Evolutionary conservation across 352 stramenopile species (phyloP).

Genomic region (Globisporangium megalacanthum): DNA sequence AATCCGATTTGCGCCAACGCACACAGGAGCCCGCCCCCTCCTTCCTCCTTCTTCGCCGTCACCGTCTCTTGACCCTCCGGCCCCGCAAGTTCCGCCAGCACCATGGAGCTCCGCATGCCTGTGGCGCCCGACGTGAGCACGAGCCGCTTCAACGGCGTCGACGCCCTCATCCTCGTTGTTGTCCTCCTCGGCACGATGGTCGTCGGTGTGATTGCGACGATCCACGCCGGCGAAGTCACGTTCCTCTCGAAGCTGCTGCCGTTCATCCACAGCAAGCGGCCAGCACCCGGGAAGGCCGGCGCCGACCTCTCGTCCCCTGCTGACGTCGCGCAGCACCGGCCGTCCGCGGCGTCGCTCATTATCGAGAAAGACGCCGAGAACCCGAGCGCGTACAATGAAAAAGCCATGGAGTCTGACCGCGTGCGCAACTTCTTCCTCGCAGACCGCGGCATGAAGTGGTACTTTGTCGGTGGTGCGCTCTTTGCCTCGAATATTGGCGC

Average conservation of each 20-base stretch:
- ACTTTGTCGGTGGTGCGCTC: conserved; percentile 48
- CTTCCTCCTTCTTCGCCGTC: background rate
- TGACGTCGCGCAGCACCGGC: conserved; percentile 7
- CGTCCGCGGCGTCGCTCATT: conserved; percentile 22
- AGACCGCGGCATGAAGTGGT: conserved; percentile 65
- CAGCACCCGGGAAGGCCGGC: background rate
- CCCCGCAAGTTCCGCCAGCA: background rate
- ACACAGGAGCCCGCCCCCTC: background rate
- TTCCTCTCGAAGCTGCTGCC: conserved; percentile 10
- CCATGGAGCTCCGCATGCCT: conserved; percentile 7
- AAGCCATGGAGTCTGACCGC: conserved; percentile 23
- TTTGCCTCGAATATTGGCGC: conserved; percentile 69
- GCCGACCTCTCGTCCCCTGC: conserved; percentile 2
- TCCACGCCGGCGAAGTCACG: conserved; percentile 15
- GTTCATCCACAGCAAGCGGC: conserved; percentile 7
- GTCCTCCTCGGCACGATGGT: conserved; percentile 16
- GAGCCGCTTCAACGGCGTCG: conserved; percentile 11
- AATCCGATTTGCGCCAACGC: background rate
- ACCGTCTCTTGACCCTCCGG: no score
- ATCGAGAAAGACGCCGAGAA: conserved; percentile 14
- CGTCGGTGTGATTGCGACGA: conserved; percentile 17
- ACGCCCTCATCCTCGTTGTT: conserved; percentile 14
- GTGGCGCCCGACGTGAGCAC: conserved; percentile 3
- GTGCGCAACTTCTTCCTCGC: conserved; percentile 56
- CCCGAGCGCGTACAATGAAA: conserved; percentile 22